Conservation (phyloP, 768 basidiomycete genomes). For the Hygrophorus russula region DNA sequence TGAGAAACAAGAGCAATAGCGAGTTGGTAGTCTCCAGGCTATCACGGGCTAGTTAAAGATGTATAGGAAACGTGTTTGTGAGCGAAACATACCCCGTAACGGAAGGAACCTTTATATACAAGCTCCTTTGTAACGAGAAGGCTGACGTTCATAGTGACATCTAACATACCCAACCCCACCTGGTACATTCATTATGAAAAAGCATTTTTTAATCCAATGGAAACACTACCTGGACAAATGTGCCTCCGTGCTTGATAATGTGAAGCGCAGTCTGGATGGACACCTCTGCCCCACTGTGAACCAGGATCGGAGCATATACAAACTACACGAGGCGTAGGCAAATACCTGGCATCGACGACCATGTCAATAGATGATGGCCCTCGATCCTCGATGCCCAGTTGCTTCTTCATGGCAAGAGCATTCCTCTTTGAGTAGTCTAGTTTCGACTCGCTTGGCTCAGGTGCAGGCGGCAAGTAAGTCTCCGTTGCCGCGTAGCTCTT, state of each 20-base stretch:
- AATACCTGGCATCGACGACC: constrained; percentile 65
- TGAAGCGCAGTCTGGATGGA: constrained; percentile 82
- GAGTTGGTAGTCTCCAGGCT: constrained; percentile 80
- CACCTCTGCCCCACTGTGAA: constrained; percentile 71
- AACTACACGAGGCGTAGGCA: not conserved
- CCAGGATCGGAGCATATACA: not conserved
- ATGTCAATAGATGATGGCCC: constrained; percentile 70
- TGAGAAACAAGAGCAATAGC: constrained; percentile 76
- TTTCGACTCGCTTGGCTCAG: constrained; percentile 53
- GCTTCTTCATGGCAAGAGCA: constrained; percentile 50
- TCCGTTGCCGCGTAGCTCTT: constrained; percentile 78
- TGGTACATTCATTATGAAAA: constrained; percentile 19
- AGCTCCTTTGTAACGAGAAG: constrained; percentile 69
- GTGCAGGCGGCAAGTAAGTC: constrained; percentile 48
- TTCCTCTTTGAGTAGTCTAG: constrained; percentile 65
- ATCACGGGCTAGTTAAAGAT: constrained; percentile 1
- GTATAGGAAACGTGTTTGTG: not conserved
- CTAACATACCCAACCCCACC: constrained; percentile 81
- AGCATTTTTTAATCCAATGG: not conserved
- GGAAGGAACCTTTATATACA: constrained; percentile 82
- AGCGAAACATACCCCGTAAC: constrained; percentile 53
- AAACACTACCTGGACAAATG: constrained; percentile 47
- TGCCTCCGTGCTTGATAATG: constrained; percentile 68
- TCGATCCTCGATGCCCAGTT: constrained; percentile 58
- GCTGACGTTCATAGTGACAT: constrained; percentile 65